Evolutionary conservation across 176 grass and related monocot genomes (phyloP), one percentile per base, ranked within the genome.

Genomic region (Cenchrus americanus): DNA sequence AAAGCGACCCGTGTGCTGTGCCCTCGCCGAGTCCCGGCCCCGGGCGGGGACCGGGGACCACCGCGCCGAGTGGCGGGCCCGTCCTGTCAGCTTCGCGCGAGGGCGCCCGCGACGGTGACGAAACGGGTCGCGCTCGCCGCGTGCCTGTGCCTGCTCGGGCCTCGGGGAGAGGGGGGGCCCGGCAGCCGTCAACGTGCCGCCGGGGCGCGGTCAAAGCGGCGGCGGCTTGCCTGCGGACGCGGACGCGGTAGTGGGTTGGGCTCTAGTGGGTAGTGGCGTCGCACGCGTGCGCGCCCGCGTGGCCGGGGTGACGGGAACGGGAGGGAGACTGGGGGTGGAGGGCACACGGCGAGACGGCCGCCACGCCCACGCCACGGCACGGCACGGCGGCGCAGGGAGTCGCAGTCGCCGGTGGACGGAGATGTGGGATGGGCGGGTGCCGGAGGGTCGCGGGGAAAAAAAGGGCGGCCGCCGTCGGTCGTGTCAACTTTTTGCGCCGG

Each of bases 201-300:
- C 5, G 37, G n/a, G 69, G 6, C 76, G 0, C 59, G 41, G 69
- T 86, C 85, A 86, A 80, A 64, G 60, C 34, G 12, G 14, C 27
- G 4, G 10, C 54, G n/a, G 21, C 3, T 42, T 70, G 64, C 68
- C n/a, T 47, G 68, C 69, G 43, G 9, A 8, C 63, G 68, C 69
- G 43, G 9, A 8, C 63, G 44, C n/a, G 46, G 44, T 71, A 50
- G 69, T 71, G 69, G 69, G 69, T 71, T 71, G 69, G 69, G 62
- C 59, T 8, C 5, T 24, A 21, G 23, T 14, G 61, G 82, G 72
- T 14, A 43, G 34, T 37, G 27, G 82, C 46, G 70, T 48, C 23
- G 2, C 43, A 44, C 43, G 43, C 7, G 4, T 44, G 23, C 8
- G 22, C 4, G 27, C 13, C 26, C 0, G 62, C 13, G 53, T 21